These are phyloP conservation scores for Galium porrigens DNA, from an alignment of 305 asterid species.

Conservation along the genomic window DNA sequence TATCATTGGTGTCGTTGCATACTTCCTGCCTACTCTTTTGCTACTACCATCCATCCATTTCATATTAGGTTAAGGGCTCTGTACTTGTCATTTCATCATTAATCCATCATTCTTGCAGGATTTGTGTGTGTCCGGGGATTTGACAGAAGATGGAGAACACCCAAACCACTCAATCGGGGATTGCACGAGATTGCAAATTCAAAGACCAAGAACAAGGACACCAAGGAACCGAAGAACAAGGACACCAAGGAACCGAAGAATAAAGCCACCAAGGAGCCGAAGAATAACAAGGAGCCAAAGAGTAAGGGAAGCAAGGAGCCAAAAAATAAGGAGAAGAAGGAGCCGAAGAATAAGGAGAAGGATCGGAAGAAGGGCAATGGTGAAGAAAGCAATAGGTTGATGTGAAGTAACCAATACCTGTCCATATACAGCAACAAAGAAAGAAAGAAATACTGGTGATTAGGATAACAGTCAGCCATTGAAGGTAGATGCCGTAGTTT, in stretches of 20 bases:
- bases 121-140: constrained; percentile 89
- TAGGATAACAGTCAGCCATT: constrained; percentile 17
- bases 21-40: not conserved
- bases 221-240: constrained; percentile 18
- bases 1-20: not conserved
- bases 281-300: not conserved
- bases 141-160: constrained; percentile 52
- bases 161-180: constrained; percentile 60
- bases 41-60: constrained; percentile 11
- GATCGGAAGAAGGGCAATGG: constrained; percentile 19
- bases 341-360: constrained; percentile 10
- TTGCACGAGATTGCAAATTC: constrained; percentile 62
- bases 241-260: not conserved
- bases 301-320: not conserved
- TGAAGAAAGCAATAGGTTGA: constrained; percentile 17
- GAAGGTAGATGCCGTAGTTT: constrained; percentile 25
- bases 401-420: constrained; percentile 18
- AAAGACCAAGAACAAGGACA: constrained; percentile 27
- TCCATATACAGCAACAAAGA: constrained; percentile 28
- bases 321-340: constrained; percentile 1
- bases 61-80: not conserved
- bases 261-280: no score
- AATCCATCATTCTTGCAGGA: constrained; percentile 38
- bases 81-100: not conserved
- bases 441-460: constrained; percentile 17